These are phyloP conservation scores for Cladosporium halotolerans DNA, from an alignment of 2,329 filamentous ascomycete species.

Conservation along the genomic window DNA sequence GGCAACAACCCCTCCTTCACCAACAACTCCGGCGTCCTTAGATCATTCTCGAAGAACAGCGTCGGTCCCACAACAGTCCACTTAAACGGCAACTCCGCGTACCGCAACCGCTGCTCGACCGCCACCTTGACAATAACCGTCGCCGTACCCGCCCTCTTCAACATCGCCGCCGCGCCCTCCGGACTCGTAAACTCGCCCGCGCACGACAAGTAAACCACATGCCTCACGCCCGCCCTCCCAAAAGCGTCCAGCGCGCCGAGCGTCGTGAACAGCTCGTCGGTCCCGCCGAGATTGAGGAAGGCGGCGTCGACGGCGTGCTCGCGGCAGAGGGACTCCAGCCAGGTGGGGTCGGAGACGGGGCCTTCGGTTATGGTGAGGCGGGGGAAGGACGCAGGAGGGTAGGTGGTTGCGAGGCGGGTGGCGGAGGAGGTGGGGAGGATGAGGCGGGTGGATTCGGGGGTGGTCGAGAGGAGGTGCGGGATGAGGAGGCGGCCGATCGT, in stretches of 20 bases:
- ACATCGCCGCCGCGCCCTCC: background rate
- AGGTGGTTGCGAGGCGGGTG: background rate
- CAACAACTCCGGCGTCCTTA: background rate
- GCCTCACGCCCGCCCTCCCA: constrained; percentile 38
- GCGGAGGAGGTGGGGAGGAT: constrained; percentile 5
- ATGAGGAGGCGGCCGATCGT: constrained; percentile 10
- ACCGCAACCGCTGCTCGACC: background rate
- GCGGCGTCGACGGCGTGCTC: background rate
- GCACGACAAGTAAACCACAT: constrained; percentile 28
- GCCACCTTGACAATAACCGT: constrained; percentile 1
- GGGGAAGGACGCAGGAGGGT: background rate
- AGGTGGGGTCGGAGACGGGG: constrained; percentile 5
- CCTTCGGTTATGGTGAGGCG: constrained; percentile 3
- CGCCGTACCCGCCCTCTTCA: background rate
- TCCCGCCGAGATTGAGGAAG: constrained; percentile 1
- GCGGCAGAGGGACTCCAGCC: background rate
- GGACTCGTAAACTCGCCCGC: constrained; percentile 4
- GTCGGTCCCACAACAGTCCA: constrained; percentile 7
- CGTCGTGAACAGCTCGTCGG: constrained; percentile 3
- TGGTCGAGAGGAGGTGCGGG: constrained; percentile 7
- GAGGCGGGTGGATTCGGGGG: background rate
- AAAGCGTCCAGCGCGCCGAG: constrained; percentile 51
- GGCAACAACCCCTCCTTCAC: constrained; percentile 12
- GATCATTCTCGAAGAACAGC: constrained; percentile 9
- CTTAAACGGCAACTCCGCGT: background rate